Base-by-base conservation (phyloP, 176 grass and related monocot genomes). In the Microstegium vimineum region DNA sequence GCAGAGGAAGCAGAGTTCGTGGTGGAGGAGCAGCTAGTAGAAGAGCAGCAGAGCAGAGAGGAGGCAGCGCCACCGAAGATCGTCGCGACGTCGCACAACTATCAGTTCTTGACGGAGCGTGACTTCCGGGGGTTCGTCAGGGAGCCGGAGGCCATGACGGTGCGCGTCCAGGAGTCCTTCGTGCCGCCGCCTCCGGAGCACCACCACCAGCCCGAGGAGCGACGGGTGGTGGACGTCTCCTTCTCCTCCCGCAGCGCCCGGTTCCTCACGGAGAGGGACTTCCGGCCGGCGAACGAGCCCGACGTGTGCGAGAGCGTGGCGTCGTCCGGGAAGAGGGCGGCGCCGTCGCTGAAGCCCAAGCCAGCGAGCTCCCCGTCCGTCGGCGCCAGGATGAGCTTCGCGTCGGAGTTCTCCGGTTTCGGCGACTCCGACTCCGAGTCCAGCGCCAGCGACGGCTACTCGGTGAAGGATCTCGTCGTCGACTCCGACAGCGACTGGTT, bases 401-500 rank as follows among this genome's bases (percentile, higher is more conserved):
- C 80, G 41, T 89, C 89, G 6, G 91, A 90, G 54, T 94, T 94
- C 86, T 90, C 85, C 25, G 74, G 77, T 28, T 93, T 92, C 75
- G 79, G 67, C 69, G 87, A 96, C 76, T 94, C 93, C 0, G 93
- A 99, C 84, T 89, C 97, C 10, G 88, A 99, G 26, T 90, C 93
- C 16, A 99, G 89, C 75, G 56, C 65, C 71, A 96, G 97, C 52
- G 97, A 96, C 57, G 93, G 97, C 14, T 99, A 99, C 84, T 96
- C 97, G 12, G 97, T 99, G 65, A 95, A 92, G 85, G 93, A 96
- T 17, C 90, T 99, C 32, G 73, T 78, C 61, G 66, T 92, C 5
- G 97, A 99, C 74, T 99, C 93, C 51, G 96, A 99, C 77, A 98
- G 86, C 59, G 92, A 98, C 66, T 95, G 91, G 82, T 94, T 95